phyloP scores from a whole-genome alignment of 371 early-diverging fungal species.

The Coemansia sp. region DNA sequence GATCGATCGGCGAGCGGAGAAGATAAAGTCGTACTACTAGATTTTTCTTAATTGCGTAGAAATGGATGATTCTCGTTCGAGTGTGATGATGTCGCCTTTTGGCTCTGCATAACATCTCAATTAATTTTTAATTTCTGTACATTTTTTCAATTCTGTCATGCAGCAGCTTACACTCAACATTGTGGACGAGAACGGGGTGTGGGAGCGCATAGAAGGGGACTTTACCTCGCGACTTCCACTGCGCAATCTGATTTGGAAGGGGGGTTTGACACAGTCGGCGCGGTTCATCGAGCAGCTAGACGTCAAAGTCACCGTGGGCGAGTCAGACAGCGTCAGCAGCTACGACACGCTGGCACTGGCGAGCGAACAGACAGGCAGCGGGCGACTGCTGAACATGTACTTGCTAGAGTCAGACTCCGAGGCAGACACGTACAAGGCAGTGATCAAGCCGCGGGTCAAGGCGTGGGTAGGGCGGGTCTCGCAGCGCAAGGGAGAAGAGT shows the following conservation, averaged over 20 bases:
- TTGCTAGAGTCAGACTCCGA: conserved; percentile 58
- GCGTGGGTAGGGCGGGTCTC: conserved; percentile 78
- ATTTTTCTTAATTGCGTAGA: too few species aligned
- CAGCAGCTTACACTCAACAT: conserved; percentile 25
- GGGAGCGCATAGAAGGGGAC: conserved; percentile 71
- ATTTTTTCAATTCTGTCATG: background rate
- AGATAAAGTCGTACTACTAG: conserved; percentile 51
- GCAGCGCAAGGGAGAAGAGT: conserved; percentile 84
- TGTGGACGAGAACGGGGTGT: conserved; percentile 75
- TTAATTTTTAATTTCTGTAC: background rate
- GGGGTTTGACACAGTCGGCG: conserved; percentile 66
- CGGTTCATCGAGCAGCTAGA: conserved; percentile 51
- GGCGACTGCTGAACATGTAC: conserved; percentile 28
- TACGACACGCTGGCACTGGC: background rate
- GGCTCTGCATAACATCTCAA: too few species aligned
- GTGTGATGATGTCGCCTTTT: too few species aligned
- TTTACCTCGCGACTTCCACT: conserved; percentile 77
- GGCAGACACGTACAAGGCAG: conserved; percentile 76
- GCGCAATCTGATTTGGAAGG: conserved; percentile 80
- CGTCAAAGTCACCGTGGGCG: conserved; percentile 52
- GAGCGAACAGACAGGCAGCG: conserved; percentile 3
- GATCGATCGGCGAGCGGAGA: conserved; percentile 47
- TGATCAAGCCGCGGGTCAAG: conserved; percentile 71
- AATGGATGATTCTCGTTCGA: background rate
- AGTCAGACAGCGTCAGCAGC: conserved; percentile 52